Evolutionary conservation across 164 flowering plant genomes (phyloP), one percentile per base, ranked within the genome.

Genomic region (Macadamia tetraphylla): DNA sequence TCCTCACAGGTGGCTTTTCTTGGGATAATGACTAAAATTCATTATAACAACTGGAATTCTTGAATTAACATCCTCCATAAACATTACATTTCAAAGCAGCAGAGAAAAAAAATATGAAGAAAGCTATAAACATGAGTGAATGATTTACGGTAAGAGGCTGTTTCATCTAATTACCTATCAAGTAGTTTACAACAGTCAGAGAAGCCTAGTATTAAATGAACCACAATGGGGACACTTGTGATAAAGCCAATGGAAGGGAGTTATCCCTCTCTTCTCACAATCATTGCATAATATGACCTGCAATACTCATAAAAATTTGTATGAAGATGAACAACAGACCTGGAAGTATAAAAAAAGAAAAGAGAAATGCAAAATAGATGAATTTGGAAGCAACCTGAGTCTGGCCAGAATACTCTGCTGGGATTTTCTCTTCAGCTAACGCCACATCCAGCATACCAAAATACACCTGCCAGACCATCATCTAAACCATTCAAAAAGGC

Each of bases 251-350:
- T 92, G 98, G 68, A 84, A 90, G 11, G 88, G 68, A 67, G 91
- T 80, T 14, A 67, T 67, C 72, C 95, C 98, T 80, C 70, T 83
- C 86, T 88, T 87, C 82, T 81, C 93, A 63, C 98, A 93, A 57
- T 93, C 98, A 71, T 90, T 88, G 80, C 98, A 93, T 42, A 89
- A 63, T 77, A 93, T 88, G 53, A 65, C 82, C 98, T 93, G 90
- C 52, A 75, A 62, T 29, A 53, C 6, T 23, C 31, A 63, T 59
- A 9, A 6, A n/a, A 9, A 53, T 49, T 69, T 42, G 46, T 59
- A 29, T 43, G 6, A 64, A 59, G 4, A 49, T 17, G 29, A 49
- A 15, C 17, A 23, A 23, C 23, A 23, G 23, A 23, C 56, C 23
- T 42, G 13, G 55, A 35, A 57, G n/a, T 43, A 62, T 40, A 53